phyloP scores from a whole-genome alignment of 441 rosid genomes.

The Raphanus hybrid region DNA sequence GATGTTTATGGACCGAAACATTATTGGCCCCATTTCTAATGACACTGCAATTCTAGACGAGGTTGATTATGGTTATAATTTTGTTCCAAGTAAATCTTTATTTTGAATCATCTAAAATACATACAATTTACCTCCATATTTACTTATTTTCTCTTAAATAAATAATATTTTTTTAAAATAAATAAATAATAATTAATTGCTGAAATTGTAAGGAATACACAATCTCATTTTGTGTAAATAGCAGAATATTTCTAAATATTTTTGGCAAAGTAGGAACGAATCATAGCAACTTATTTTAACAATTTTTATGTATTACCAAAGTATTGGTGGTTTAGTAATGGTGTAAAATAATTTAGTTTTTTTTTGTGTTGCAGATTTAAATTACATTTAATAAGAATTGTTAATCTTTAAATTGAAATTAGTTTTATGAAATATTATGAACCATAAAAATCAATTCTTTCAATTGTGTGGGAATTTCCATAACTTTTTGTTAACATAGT shows the following conservation, averaged over 20 bases:
- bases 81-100: conserved; percentile 8
- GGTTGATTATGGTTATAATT: background rate
- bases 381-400: background rate
- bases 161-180: background rate
- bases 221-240: background rate
- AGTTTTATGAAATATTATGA: too few relatives aligned
- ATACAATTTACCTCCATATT: background rate
- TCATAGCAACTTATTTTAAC: background rate
- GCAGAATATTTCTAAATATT: background rate
- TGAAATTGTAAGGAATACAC: background rate
- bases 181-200: background rate
- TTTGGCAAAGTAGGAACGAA: background rate
- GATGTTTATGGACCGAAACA: conserved; percentile 24
- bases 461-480: background rate
- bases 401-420: too few relatives aligned
- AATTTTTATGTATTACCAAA: background rate
- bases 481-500: background rate
- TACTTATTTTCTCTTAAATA: background rate
- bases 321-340: background rate
- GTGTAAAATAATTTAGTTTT: background rate
- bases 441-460: background rate
- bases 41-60: background rate
- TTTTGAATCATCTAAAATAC: background rate
- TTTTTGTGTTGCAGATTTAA: background rate
- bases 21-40: conserved; percentile 6